Base-by-base conservation (phyloP, 345 rosid genomes). In the Noccaea bulbosa region DNA sequence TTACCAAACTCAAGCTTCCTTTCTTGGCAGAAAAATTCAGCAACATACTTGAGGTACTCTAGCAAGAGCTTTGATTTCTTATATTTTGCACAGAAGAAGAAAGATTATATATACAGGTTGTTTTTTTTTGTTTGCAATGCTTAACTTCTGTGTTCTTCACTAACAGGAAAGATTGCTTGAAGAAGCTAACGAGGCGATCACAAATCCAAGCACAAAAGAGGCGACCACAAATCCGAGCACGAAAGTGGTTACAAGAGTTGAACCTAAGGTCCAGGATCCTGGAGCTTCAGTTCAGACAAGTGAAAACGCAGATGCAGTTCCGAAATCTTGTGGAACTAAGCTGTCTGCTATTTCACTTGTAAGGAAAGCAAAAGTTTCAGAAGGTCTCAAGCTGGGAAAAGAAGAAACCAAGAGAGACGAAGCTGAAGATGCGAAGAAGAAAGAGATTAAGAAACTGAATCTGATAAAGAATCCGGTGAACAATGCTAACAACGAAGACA, bases 1-100 rank as follows among this genome's bases (percentile, higher is more conserved):
- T 85, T 14, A 89, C 96, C 39, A 85, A 88, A 65, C 81, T 94
- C 77, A 91, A 91, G 86, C 95, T 91, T 71, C 99, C 97, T 6
- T 86, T 82, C 80, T 79, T 94, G 72, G 99, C 96, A 1, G 97
- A 89, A 68, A 83, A 89, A 24, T 91, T 94, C 82, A 81, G 91
- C 77, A 74, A 62, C 75, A 85, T 94, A 71, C 79, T 89, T 63
- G 99, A 94, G 90, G 97, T 87, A 62, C 71, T 69, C 69, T 22
- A 17, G 30, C 41, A 37, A 43, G 5, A 43, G 22, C 38, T 17
- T 35, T 48, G 24, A 46, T 39, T 38, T 24, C 38, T 49, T 32
- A 57, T 44, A 35, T 65, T 5, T 55, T 20, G 17, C 51, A 11
- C 15, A 16, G 41, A 44, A 58, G 11, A 30, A 16, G 27, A 62